A percentile compares a stretch with the other conserved stretches of the same genome.
These are phyloP conservation scores for Kwoniella sp. DNA, from an alignment of 768 basidiomycete genomes.

Conservation along the genomic window DNA sequence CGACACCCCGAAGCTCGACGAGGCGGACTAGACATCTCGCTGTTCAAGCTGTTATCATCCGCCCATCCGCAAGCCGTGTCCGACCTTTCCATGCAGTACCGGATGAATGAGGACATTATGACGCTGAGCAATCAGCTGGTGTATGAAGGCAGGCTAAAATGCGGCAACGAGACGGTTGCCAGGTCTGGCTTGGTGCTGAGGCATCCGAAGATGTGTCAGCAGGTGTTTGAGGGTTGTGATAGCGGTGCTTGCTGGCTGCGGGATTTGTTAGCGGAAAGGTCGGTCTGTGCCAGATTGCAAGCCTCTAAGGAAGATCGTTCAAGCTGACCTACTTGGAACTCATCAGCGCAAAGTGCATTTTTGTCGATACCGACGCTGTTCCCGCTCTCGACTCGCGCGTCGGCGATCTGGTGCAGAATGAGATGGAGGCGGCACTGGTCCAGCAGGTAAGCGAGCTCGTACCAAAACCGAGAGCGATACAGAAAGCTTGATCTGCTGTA, in stretches of 20 bases:
- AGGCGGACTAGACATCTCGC: slow-evolving; percentile 80
- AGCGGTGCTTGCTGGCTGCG: slow-evolving; percentile 70
- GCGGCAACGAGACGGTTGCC: slow-evolving; percentile 72
- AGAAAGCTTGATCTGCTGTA: no score
- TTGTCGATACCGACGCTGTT: slow-evolving; percentile 84
- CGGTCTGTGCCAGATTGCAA: slow-evolving; percentile 27
- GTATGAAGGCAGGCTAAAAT: slow-evolving; percentile 69
- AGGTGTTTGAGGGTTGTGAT: slow-evolving; percentile 11
- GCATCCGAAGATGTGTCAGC: slow-evolving; percentile 49
- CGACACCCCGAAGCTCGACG: slow-evolving; percentile 71
- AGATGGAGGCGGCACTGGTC: slow-evolving; percentile 62
- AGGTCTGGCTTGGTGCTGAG: slow-evolving; percentile 59
- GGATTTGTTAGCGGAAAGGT: slow-evolving; percentile 63
- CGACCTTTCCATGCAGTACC: slow-evolving; percentile 81
- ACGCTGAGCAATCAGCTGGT: slow-evolving; percentile 78
- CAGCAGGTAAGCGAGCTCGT: slow-evolving; percentile 45
- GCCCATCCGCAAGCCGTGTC: slow-evolving; percentile 80
- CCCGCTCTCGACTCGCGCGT: slow-evolving; percentile 75
- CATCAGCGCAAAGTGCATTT: slow-evolving; percentile 81
- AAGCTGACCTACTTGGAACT: no score
- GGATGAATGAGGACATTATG: slow-evolving; percentile 98
- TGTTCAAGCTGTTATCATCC: slow-evolving; percentile 83
- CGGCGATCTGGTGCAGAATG: slow-evolving; percentile 88
- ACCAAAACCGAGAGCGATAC: no score
- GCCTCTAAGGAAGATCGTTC: no score